Conservation (phyloP, 2,329 filamentous ascomycete species). For the Phaeoacremonium minimum region DNA sequence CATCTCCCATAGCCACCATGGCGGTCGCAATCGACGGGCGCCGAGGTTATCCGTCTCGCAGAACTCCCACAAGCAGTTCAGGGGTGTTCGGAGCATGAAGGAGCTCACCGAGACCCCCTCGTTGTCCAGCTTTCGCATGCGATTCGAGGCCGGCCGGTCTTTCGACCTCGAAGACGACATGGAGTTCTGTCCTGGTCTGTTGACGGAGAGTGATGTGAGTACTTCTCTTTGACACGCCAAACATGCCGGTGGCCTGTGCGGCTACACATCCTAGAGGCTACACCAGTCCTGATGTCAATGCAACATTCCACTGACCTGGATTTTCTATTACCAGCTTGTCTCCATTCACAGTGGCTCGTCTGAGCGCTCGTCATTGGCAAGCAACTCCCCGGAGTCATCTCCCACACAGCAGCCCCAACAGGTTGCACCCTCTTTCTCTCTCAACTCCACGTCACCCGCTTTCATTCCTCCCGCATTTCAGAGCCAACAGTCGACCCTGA, state of each 20-base stretch:
- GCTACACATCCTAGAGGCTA: too few relatives aligned
- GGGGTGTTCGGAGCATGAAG: constrained; percentile 80
- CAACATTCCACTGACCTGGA: too few relatives aligned
- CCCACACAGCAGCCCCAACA: constrained; percentile 84
- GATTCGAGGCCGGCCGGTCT: constrained; percentile 86
- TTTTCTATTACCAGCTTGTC: constrained; percentile 64
- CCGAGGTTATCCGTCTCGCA: constrained; percentile 77
- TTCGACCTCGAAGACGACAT: constrained; percentile 96
- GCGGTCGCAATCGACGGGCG: constrained; percentile 78
- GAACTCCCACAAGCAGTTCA: constrained; percentile 82
- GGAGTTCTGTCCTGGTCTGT: constrained; percentile 87
- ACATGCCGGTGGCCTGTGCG: constrained; percentile 3
- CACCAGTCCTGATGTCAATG: too few relatives aligned
- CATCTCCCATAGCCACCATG: constrained; percentile 72
- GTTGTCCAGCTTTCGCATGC: constrained; percentile 73
- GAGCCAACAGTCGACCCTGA: constrained; percentile 62
- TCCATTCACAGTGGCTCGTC: constrained; percentile 87
- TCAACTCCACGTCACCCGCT: constrained; percentile 62
- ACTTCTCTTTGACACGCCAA: constrained; percentile 2
- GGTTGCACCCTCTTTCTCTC: constrained; percentile 72
- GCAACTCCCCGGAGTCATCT: constrained; percentile 87
- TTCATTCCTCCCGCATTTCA: constrained; percentile 65
- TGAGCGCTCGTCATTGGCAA: constrained; percentile 91
- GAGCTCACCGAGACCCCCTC: constrained; percentile 76
- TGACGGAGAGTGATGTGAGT: constrained; percentile 92